A percentile compares a stretch with the other conserved stretches of the same genome.
phyloP scores from a whole-genome alignment of 1,284 basidiomycete genomes.

The Lentinus polychrous region DNA sequence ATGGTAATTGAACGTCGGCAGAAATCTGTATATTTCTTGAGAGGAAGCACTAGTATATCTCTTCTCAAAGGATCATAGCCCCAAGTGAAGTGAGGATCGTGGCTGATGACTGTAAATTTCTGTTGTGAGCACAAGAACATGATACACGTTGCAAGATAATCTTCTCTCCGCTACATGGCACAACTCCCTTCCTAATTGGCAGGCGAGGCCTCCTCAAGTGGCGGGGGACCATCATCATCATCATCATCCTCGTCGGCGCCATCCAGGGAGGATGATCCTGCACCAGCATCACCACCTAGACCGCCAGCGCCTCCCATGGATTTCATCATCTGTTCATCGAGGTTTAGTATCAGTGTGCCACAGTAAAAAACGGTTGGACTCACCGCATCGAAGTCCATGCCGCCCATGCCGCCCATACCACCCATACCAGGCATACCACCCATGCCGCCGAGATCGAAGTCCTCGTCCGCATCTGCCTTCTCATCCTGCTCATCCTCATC shows the following conservation, averaged over 20 bases:
- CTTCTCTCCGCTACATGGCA: constrained; percentile 2
- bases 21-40: no score
- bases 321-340: constrained; percentile 53
- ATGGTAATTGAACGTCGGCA: no score
- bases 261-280: constrained; percentile 19
- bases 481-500: constrained; percentile 94
- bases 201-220: constrained; percentile 59
- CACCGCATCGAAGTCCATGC: constrained; percentile 55
- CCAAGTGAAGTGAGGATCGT: no score
- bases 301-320: constrained; percentile 41
- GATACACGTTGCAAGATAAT: constrained; percentile 4
- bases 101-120: not conserved
- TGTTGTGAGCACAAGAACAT: not conserved
- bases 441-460: constrained; percentile 37
- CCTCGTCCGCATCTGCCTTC: constrained; percentile 33
- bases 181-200: constrained; percentile 11
- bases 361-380: constrained; percentile 7
- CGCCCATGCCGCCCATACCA: constrained; percentile 39
- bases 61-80: no score
- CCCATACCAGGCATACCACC: constrained; percentile 42
- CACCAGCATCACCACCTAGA: constrained; percentile 22
- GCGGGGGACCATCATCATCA: constrained; percentile 67
- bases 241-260: constrained; percentile 39
- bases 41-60: no score
- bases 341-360: not conserved